Conservation (phyloP, 2,329 filamentous ascomycete genomes). For the Aspergillus puulaauensis region DNA sequence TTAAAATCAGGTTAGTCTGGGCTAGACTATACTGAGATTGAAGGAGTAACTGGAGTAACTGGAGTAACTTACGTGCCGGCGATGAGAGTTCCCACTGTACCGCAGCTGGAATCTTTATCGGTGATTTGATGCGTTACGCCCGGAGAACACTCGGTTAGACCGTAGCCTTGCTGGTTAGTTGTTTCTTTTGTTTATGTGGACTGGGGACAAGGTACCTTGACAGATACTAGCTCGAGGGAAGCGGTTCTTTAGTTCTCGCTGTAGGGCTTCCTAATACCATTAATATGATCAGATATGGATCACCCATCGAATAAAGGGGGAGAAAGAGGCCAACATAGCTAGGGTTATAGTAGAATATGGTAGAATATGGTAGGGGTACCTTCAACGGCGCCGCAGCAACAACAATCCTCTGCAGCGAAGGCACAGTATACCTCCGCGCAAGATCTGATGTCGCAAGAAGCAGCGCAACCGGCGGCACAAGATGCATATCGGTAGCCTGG, state of each 20-base stretch:
- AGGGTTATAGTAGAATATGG: too few relatives aligned
- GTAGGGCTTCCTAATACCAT: conserved; percentile 13
- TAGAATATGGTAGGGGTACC: conserved; percentile 3
- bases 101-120: conserved; percentile 13
- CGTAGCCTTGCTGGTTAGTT: conserved; percentile 12
- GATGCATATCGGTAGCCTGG: conserved; percentile 19
- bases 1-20: too few relatives aligned
- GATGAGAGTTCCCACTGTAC: conserved; percentile 20
- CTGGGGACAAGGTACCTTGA: conserved; percentile 11
- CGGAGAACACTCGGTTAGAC: conserved; percentile 17
- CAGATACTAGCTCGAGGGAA: conserved; percentile 18
- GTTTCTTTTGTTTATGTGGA: background rate
- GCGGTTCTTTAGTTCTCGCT: conserved; percentile 16
- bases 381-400: conserved; percentile 21
- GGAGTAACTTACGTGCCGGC: conserved; percentile 10
- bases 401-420: conserved; percentile 18
- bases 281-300: too few relatives aligned
- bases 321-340: too few relatives aligned
- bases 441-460: conserved; percentile 10
- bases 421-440: conserved; percentile 14
- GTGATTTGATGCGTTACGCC: conserved; percentile 19
- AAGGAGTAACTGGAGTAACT: too few relatives aligned
- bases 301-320: too few relatives aligned
- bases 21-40: background rate
- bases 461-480: conserved; percentile 21